A percentile compares a stretch with the other conserved stretches of the same genome.
Evolutionary conservation across 116 monocot genomes (phyloP).

Genomic region (Posidonia oceanica): DNA sequence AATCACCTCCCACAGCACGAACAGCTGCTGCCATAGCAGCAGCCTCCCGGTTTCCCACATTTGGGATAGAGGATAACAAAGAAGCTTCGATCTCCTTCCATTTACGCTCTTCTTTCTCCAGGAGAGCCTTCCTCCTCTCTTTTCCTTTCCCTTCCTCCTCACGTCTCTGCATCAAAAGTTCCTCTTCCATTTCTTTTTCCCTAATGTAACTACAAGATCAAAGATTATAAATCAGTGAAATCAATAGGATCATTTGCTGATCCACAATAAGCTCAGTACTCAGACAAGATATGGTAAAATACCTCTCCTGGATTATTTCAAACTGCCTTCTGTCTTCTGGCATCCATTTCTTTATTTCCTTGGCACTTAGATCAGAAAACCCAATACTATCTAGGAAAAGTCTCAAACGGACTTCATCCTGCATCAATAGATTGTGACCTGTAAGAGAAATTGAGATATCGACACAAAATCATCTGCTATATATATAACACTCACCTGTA

Average conservation of each 20-base stretch:
- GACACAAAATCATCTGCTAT: not conserved
- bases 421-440: slow-evolving; percentile 9
- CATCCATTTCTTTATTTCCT: slow-evolving; percentile 99
- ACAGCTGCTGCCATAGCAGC: slow-evolving; percentile 98
- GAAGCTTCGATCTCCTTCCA: slow-evolving; percentile 99
- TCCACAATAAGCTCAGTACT: not conserved
- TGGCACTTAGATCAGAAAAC: slow-evolving; percentile 92
- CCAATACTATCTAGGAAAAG: slow-evolving; percentile 98
- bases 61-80: slow-evolving; percentile 84
- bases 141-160: slow-evolving; percentile 98
- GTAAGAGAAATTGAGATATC: not conserved
- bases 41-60: slow-evolving; percentile 92
- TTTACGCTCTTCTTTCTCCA: slow-evolving; percentile 96
- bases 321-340: slow-evolving; percentile 96
- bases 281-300: not conserved
- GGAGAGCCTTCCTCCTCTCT: slow-evolving; percentile 87
- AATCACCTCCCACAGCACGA: slow-evolving; percentile 96
- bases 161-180: slow-evolving; percentile 90
- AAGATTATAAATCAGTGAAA: slow-evolving; percentile 4
- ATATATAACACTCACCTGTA: slow-evolving; percentile 44
- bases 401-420: slow-evolving; percentile 99
- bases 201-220: slow-evolving; percentile 67
- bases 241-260: not conserved
- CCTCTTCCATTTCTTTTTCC: slow-evolving; percentile 99
- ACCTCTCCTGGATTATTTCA: slow-evolving; percentile 99